Base-by-base conservation (phyloP, 805 yeast species). In the Yamadazyma philogaea region DNA sequence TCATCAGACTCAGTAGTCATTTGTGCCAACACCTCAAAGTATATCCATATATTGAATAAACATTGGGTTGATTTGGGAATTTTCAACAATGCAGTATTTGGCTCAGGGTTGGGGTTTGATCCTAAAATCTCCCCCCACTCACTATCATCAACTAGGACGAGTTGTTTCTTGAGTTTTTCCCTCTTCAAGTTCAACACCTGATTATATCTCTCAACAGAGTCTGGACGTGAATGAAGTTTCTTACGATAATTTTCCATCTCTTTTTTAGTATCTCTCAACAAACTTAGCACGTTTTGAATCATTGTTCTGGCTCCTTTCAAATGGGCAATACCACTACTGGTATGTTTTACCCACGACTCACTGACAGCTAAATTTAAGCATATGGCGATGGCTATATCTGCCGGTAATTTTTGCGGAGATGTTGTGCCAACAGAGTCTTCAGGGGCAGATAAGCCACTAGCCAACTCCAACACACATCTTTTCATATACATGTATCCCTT, bases 311-410 rank as follows among this genome's bases (percentile, higher is more conserved):
- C 87, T 22, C 87, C 87, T 52, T 75, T 77, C 44, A 82, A 64
- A 60, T 82, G 88, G 2, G 84, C 81, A 41, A 82, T 78, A 10
- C 87, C 87, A 18, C 84, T 78, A 2, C 84, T 73, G 4, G 77
- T 80, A 44, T 78, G 82, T 10, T 80, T 74, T 53, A 80, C 82
- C 87, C 87, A 82, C 0, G 82, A 72, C 55, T 82, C 87, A 30
- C 84, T 75, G 45, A 79, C 74, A 0, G 87, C 83, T 42, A 82
- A 62, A 16, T 79, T 76, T 43, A 82, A 56, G 46, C 87, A 81
- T 0, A 86, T 77, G 0, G 84, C 79, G 16, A 82, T 61, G 1
- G 87, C 87, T 10, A 82, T 79, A 47, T 81, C 86, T 8, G 80
- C 79, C 2, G 83, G 82, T 21, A 77, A 63, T 11, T 52, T 56